phyloP scores from a whole-genome alignment of 192 early-diverging fungal genomes.

The Linderina pennispora region DNA sequence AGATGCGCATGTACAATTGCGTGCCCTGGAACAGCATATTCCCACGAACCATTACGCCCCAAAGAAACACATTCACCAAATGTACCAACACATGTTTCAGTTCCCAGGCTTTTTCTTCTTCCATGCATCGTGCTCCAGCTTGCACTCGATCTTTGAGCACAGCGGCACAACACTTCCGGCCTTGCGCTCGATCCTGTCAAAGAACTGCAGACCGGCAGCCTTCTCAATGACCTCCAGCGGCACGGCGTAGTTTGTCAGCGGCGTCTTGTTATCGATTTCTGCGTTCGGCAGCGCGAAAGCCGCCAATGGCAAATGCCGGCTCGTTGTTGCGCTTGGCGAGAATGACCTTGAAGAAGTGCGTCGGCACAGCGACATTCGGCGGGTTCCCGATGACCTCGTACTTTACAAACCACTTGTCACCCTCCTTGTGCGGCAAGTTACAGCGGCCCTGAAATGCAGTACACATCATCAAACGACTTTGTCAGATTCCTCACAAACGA shows the following conservation, averaged over 20 bases:
- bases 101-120: slow-evolving; percentile 27
- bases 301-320: slow-evolving; percentile 46
- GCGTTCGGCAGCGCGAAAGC: slow-evolving; percentile 86
- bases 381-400: slow-evolving; percentile 86
- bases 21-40: too few relatives aligned
- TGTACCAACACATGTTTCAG: too few relatives aligned
- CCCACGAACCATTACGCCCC: too few relatives aligned
- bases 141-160: slow-evolving; percentile 36
- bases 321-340: slow-evolving; percentile 56
- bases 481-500: slow-evolving; percentile 69
- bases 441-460: slow-evolving; percentile 82
- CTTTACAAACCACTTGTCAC: slow-evolving; percentile 70
- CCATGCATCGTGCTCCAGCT: slow-evolving; percentile 32
- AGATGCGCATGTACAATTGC: too few relatives aligned
- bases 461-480: slow-evolving; percentile 71
- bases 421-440: slow-evolving; percentile 75
- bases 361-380: slow-evolving; percentile 85
- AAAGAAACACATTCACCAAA: too few relatives aligned
- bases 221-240: slow-evolving; percentile 71
- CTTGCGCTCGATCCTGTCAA: slow-evolving; percentile 51
- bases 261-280: slow-evolving; percentile 55
- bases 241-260: slow-evolving; percentile 61
- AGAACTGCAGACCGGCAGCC: slow-evolving; percentile 64
- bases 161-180: slow-evolving; percentile 23
- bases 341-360: slow-evolving; percentile 91